A percentile compares a stretch with the other conserved stretches of the same genome.
phyloP scores from a whole-genome alignment of 1,139 yeast species.

The Geotrichum carabidarum region DNA sequence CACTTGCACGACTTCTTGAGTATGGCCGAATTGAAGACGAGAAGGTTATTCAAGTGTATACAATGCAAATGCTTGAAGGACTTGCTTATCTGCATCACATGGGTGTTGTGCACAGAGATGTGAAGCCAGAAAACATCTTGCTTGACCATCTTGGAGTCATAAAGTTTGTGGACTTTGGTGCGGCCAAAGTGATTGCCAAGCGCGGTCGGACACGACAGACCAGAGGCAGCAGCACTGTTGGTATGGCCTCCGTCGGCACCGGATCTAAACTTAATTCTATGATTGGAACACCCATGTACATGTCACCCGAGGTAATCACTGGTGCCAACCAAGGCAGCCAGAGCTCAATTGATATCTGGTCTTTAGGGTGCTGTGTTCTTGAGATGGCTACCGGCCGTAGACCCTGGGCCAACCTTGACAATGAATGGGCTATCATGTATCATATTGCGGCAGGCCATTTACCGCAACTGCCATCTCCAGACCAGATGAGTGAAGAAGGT shows the following conservation, averaged over 20 bases:
- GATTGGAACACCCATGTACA: constrained; percentile 98
- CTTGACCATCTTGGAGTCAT: constrained; percentile 89
- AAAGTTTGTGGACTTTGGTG: constrained; percentile 95
- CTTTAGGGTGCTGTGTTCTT: constrained; percentile 89
- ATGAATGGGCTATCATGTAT: constrained; percentile 98
- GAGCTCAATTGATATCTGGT: constrained; percentile 61
- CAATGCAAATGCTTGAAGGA: constrained; percentile 92
- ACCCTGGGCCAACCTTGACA: constrained; percentile 74
- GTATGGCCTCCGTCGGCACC: constrained; percentile 13
- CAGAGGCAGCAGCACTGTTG: constrained; percentile 3
- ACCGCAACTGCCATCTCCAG: constrained; percentile 77
- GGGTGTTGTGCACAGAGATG: constrained; percentile 95
- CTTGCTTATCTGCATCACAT: constrained; percentile 89
- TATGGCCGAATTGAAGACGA: constrained; percentile 96
- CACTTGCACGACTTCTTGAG: constrained; percentile 72
- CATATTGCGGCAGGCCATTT: constrained; percentile 94
- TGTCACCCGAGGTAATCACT: constrained; percentile 95
- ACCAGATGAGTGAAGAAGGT: constrained; percentile 74
- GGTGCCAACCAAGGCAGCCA: constrained; percentile 62
- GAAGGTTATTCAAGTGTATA: constrained; percentile 82
- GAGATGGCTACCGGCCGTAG: constrained; percentile 74
- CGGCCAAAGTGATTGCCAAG: constrained; percentile 88
- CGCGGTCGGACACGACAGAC: constrained; percentile 46
- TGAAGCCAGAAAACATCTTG: constrained; percentile 90
- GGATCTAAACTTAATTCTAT: constrained; percentile 44